Evolutionary conservation across 148 eudicot genomes (phyloP).

Genomic region (Chenopodium album): DNA sequence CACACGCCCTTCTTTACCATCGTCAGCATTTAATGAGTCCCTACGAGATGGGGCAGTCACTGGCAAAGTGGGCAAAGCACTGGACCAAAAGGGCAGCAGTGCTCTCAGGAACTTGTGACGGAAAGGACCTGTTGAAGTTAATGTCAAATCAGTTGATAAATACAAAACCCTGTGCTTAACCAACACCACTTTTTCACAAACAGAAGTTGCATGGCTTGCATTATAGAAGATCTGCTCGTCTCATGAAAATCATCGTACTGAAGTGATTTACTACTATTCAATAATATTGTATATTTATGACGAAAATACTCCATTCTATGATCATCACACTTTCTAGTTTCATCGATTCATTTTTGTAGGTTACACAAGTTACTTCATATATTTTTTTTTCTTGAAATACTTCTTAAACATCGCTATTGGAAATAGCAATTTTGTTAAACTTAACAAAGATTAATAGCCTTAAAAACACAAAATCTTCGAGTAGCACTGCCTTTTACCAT

Average conservation of each 20-base stretch:
- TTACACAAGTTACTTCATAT: too few relatives aligned
- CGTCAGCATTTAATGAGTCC: conserved; percentile 70
- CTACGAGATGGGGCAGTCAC: conserved; percentile 84
- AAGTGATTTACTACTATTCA: neutral
- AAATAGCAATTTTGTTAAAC: too few relatives aligned
- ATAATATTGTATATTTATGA: neutral
- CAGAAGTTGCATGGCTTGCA: conserved; percentile 1
- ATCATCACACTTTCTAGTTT: too few relatives aligned
- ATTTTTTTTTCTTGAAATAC: too few relatives aligned
- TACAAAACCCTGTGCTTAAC: neutral
- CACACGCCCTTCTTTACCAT: conserved; percentile 59
- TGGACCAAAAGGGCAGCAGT: conserved; percentile 90
- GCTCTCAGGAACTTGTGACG: conserved; percentile 81
- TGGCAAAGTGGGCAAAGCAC: conserved; percentile 87
- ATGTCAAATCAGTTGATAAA: neutral
- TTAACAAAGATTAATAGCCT: too few relatives aligned
- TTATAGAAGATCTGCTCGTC: neutral
- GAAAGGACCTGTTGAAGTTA: conserved; percentile 56
- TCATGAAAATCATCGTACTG: neutral
- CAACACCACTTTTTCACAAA: neutral
- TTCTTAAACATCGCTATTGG: too few relatives aligned
- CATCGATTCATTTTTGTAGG: too few relatives aligned
- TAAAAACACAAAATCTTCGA: too few relatives aligned
- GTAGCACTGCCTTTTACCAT: too few relatives aligned
- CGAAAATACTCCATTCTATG: neutral